These are phyloP conservation scores for Cercospora zeae-maydis DNA, from an alignment of 2,329 filamentous ascomycete species.

Conservation along the genomic window DNA sequence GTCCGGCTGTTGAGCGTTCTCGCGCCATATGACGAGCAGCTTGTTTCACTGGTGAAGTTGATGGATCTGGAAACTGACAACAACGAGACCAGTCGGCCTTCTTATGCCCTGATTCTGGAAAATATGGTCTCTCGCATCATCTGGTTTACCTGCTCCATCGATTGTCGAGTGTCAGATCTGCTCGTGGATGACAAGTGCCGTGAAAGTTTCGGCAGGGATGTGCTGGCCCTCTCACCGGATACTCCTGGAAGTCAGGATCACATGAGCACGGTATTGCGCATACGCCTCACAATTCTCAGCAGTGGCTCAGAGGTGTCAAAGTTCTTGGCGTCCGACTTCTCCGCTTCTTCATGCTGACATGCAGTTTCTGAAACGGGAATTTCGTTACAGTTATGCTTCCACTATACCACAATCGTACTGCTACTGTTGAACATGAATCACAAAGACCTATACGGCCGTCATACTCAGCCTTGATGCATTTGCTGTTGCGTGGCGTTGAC, in stretches of 20 bases:
- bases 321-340: neutral
- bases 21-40: neutral
- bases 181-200: neutral
- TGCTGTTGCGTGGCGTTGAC: neutral
- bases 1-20: neutral
- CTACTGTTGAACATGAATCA: neutral
- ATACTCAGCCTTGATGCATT: neutral
- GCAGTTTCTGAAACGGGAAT: slow-evolving; percentile 2
- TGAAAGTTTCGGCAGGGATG: neutral
- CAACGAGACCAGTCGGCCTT: neutral
- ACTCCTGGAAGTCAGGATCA: too few species aligned
- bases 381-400: neutral
- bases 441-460: neutral
- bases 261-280: neutral
- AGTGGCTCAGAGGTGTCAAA: slow-evolving; percentile 6
- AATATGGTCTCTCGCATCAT: neutral
- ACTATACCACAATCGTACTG: neutral
- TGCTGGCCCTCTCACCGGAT: neutral
- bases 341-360: neutral
- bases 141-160: neutral
- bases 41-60: neutral
- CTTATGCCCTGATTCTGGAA: neutral
- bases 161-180: neutral
- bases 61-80: neutral
- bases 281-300: neutral